phyloP scores from a whole-genome alignment of 2,329 filamentous ascomycete species.

The Conoideocrella luteorostrata region DNA sequence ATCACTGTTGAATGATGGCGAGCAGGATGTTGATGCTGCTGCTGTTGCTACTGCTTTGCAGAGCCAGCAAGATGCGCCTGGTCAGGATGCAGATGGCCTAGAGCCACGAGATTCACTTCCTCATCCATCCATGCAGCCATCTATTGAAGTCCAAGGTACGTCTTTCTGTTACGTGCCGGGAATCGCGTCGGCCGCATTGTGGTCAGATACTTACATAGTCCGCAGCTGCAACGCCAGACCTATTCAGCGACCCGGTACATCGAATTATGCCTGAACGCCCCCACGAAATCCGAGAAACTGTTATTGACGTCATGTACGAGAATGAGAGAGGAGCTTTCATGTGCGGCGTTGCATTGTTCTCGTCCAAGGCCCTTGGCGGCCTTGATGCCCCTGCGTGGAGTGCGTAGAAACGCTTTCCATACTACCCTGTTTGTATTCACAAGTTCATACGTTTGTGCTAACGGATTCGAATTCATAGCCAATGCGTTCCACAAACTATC shows the following conservation, averaged over 20 bases:
- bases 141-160: constrained; percentile 28
- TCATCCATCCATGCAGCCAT: constrained; percentile 20
- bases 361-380: constrained; percentile 73
- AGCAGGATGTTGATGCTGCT: no score
- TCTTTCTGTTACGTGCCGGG: neutral
- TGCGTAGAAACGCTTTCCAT: constrained; percentile 20
- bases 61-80: neutral
- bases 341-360: constrained; percentile 87
- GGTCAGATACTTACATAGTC: neutral
- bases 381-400: constrained; percentile 83
- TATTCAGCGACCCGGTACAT: constrained; percentile 17
- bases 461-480: constrained; percentile 31
- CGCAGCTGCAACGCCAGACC: constrained; percentile 24
- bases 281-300: constrained; percentile 40
- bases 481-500: constrained; percentile 58
- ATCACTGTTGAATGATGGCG: constrained; percentile 7
- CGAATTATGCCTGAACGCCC: constrained; percentile 28
- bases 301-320: constrained; percentile 86
- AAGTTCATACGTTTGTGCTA: neutral
- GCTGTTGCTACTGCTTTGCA: no score
- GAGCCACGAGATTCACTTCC: constrained; percentile 7
- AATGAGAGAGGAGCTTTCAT: constrained; percentile 89
- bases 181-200: neutral
- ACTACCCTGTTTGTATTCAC: no score
- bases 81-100: constrained; percentile 3